Percentiles rank a stretch among this genome's conserved stretches.
Conservation (phyloP, 371 early-diverging fungal species). For the Capillidium heterosporum region DNA sequence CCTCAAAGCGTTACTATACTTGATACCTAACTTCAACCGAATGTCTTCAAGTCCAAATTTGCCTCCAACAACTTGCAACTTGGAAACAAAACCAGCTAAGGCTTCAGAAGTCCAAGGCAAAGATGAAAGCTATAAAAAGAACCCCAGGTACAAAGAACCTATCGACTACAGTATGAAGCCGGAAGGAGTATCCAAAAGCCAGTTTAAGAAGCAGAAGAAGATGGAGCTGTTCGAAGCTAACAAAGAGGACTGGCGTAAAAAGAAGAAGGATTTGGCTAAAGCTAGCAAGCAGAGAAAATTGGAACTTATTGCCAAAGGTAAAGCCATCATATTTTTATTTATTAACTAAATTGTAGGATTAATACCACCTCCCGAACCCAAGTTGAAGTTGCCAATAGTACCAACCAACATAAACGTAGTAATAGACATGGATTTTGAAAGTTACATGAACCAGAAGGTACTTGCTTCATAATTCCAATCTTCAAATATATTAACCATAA, state of each 20-base stretch:
- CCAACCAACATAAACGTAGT: conserved; percentile 23
- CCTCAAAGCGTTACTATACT: too few relatives aligned
- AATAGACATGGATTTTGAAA: conserved; percentile 57
- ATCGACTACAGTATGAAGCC: conserved; percentile 13
- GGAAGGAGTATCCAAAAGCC: background rate
- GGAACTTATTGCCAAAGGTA: background rate
- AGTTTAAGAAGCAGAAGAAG: background rate
- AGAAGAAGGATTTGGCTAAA: background rate
- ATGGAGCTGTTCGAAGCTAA: conserved; percentile 9
- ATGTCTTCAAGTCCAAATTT: too few relatives aligned
- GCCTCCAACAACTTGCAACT: too few relatives aligned
- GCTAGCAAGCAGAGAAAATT: background rate
- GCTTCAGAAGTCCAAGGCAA: too few relatives aligned
- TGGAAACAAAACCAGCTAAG: too few relatives aligned
- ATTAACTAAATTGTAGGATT: background rate
- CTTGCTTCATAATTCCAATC: background rate
- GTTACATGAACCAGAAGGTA: conserved; percentile 54
- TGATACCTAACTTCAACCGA: too few relatives aligned
- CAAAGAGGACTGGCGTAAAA: conserved; percentile 9
- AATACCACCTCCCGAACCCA: background rate
- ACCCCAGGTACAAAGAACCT: conserved; percentile 22
- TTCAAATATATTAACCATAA: background rate
- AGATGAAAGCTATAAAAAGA: too few relatives aligned
- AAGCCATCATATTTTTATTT: background rate
- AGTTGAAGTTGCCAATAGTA: background rate